A percentile compares a stretch with the other conserved stretches of the same genome.
Evolutionary conservation across 2,329 filamentous ascomycete genomes (phyloP).

Genomic region (Berkeleyomyces basicola): DNA sequence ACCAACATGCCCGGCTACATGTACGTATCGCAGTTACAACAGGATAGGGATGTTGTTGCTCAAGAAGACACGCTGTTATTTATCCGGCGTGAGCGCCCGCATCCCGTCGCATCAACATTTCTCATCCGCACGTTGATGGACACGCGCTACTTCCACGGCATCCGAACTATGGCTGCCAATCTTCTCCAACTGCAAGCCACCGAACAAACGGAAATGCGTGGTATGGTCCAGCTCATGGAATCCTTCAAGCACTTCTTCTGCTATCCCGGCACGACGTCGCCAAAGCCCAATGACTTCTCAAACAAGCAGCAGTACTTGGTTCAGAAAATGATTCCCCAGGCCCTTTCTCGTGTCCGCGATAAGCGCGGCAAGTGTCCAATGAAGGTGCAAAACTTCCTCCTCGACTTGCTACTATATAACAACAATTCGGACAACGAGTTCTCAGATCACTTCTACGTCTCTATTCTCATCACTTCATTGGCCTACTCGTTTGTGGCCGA

Average conservation of each 20-base stretch:
- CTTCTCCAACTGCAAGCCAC: slow-evolving; percentile 60
- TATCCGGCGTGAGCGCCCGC: slow-evolving; percentile 47
- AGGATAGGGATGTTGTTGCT: slow-evolving; percentile 93
- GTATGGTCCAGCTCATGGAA: slow-evolving; percentile 67
- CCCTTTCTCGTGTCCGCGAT: slow-evolving; percentile 65
- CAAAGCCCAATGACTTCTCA: slow-evolving; percentile 77
- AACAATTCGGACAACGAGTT: slow-evolving; percentile 82
- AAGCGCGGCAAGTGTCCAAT: slow-evolving; percentile 56
- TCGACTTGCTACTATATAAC: slow-evolving; percentile 82
- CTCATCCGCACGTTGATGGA: slow-evolving; percentile 83
- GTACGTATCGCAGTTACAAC: slow-evolving; percentile 93
- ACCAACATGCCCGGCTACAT: slow-evolving; percentile 82
- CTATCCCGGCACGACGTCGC: slow-evolving; percentile 58
- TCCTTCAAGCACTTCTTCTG: slow-evolving; percentile 83
- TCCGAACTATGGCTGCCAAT: slow-evolving; percentile 69
- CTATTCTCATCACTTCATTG: slow-evolving; percentile 52
- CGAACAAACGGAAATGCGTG: slow-evolving; percentile 53
- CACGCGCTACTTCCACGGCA: slow-evolving; percentile 80
- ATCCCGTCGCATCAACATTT: slow-evolving; percentile 75
- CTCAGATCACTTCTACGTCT: slow-evolving; percentile 81
- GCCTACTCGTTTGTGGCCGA: slow-evolving; percentile 40
- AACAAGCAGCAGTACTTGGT: slow-evolving; percentile 75
- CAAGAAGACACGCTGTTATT: slow-evolving; percentile 62
- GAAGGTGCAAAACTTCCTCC: slow-evolving; percentile 64
- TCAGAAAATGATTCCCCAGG: slow-evolving; percentile 65